Percentiles rank a stretch among this genome's conserved stretches.
phyloP scores from a whole-genome alignment of 352 stramenopile species.

The Phytophthora pisi region DNA sequence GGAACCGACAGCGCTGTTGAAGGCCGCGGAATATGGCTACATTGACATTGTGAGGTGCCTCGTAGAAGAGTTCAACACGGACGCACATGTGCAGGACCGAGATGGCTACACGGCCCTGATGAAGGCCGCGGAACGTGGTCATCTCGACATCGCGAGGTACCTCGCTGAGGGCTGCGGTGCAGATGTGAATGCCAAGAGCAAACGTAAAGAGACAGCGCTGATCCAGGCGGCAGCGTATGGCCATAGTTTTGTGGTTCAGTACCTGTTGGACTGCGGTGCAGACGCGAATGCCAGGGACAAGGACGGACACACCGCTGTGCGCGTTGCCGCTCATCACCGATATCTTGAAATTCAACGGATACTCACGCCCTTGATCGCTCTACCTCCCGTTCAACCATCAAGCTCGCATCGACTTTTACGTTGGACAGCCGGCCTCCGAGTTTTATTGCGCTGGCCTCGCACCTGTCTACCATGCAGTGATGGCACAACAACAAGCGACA shows the following conservation, averaged over 20 bases:
- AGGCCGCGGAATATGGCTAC: background rate
- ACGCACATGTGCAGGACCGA: background rate
- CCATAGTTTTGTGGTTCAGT: background rate
- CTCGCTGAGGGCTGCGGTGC: background rate
- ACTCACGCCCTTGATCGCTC: background rate
- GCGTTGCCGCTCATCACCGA: background rate
- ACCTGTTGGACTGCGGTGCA: background rate
- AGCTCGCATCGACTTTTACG: background rate
- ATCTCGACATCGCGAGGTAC: background rate
- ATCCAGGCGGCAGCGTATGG: background rate
- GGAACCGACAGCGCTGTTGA: background rate
- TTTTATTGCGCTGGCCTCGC: background rate
- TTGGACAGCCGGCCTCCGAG: background rate
- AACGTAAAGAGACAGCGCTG: background rate
- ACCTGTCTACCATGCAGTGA: background rate
- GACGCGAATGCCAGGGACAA: background rate
- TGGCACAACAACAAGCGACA: background rate
- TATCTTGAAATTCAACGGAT: background rate
- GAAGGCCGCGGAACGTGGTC: background rate
- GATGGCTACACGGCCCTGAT: background rate
- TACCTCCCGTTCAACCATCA: background rate
- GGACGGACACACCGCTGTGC: background rate
- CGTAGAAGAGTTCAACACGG: background rate
- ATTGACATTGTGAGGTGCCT: background rate
- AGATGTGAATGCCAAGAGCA: background rate